A percentile compares a stretch with the other conserved stretches of the same genome.
Evolutionary conservation across 768 basidiomycete genomes (phyloP).

Genomic region (Lactifluus pinguis): DNA sequence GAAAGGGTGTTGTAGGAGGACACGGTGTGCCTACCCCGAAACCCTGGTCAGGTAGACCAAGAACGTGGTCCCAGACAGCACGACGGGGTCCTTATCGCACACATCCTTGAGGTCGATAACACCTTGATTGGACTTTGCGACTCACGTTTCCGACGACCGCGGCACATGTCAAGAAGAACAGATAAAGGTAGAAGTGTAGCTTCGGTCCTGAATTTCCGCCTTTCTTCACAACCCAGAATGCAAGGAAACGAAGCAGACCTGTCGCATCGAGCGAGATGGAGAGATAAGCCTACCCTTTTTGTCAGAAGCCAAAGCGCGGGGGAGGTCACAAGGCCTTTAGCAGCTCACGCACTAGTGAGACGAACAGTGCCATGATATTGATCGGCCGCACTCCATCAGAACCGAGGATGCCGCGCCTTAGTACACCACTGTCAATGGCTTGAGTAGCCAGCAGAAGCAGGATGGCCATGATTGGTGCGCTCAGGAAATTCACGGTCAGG

Average conservation of each 20-base stretch:
- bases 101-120: not conserved
- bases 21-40: constrained; percentile 29
- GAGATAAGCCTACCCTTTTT: constrained; percentile 53
- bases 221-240: constrained; percentile 73
- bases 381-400: constrained; percentile 76
- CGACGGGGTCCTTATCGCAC: constrained; percentile 60
- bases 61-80: constrained; percentile 86
- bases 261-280: constrained; percentile 86
- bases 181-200: constrained; percentile 74
- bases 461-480: constrained; percentile 26
- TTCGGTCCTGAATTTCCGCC: constrained; percentile 65
- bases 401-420: constrained; percentile 75
- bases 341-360: constrained; percentile 49
- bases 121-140: not conserved
- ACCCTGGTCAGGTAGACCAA: constrained; percentile 80
- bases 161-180: constrained; percentile 71
- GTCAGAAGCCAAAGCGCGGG: not conserved
- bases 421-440: constrained; percentile 30
- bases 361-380: constrained; percentile 89
- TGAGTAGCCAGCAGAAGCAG: constrained; percentile 24
- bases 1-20: not conserved
- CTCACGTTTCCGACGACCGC: constrained; percentile 70
- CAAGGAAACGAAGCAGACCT: constrained; percentile 77
- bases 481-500: constrained; percentile 26
- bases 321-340: not conserved